Percentiles rank a stretch among this genome's conserved stretches.
Conservation (phyloP, 148 eudicot genomes). For the Suaeda aralocaspica region DNA sequence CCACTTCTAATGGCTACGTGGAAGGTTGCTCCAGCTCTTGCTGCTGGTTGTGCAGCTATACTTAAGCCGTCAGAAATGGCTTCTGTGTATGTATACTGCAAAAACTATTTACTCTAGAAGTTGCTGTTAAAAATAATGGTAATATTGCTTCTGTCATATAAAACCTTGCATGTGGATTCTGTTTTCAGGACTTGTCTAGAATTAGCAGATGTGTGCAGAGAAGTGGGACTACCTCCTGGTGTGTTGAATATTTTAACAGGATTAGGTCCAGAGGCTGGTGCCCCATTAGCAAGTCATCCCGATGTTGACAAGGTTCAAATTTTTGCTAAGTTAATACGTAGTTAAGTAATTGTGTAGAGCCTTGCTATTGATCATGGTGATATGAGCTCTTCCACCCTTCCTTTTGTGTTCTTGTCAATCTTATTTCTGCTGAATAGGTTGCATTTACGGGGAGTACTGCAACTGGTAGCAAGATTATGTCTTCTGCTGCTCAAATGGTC, state of each 20-base stretch:
- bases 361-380: neutral
- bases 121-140: no score
- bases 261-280: constrained; percentile 90
- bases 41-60: constrained; percentile 97
- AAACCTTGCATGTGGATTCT: constrained; percentile 2
- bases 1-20: constrained; percentile 95
- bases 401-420: neutral
- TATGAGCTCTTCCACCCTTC: neutral
- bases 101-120: neutral
- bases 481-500: constrained; percentile 82
- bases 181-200: constrained; percentile 81
- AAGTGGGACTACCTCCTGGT: constrained; percentile 89
- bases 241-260: constrained; percentile 87
- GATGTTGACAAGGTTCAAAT: constrained; percentile 87
- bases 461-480: constrained; percentile 92
- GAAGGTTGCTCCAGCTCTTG: constrained; percentile 99
- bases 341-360: neutral
- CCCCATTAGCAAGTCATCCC: constrained; percentile 89
- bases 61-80: constrained; percentile 95
- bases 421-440: constrained; percentile 46
- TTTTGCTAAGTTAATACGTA: constrained; percentile 10
- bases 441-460: constrained; percentile 94
- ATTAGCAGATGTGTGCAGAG: constrained; percentile 80
- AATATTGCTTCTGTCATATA: constrained; percentile 4
- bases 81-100: constrained; percentile 55